phyloP scores from a whole-genome alignment of 345 rosid genomes.

The Trapa bicornis region DNA sequence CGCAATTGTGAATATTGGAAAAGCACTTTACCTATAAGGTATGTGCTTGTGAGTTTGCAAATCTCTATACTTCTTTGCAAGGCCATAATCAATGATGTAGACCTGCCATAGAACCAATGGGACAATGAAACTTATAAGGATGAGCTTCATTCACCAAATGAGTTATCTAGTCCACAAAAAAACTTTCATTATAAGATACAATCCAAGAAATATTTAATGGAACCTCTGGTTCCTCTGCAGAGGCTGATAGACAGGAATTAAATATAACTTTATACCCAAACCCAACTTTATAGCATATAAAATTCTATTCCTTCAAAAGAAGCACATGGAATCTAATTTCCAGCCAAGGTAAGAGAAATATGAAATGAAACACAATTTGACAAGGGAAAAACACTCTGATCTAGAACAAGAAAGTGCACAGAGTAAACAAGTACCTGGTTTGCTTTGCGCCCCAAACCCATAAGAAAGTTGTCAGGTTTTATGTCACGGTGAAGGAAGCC shows the following conservation, averaged over 20 bases:
- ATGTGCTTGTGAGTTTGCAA: constrained; percentile 82
- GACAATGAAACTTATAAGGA: not conserved
- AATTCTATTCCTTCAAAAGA: not conserved
- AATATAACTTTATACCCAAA: too few relatives aligned
- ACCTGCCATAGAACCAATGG: constrained; percentile 25
- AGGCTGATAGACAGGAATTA: not conserved
- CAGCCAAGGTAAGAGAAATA: not conserved
- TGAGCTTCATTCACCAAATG: not conserved
- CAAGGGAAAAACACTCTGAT: not conserved
- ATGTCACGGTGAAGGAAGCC: constrained; percentile 90
- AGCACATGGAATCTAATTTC: not conserved
- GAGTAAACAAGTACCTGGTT: constrained; percentile 43
- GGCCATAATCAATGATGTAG: constrained; percentile 70
- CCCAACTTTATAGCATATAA: not conserved
- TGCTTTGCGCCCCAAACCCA: constrained; percentile 88
- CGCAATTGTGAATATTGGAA: not conserved
- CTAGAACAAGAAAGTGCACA: not conserved
- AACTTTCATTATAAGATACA: not conserved
- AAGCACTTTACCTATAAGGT: constrained; percentile 40
- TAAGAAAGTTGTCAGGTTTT: constrained; percentile 78
- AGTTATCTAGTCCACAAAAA: not conserved
- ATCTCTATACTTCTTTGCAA: constrained; percentile 78
- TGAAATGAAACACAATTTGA: not conserved
- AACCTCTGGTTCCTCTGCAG: not conserved
- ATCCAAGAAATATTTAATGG: not conserved